phyloP scores from a whole-genome alignment of 2,329 filamentous ascomycete genomes.

The Pleomassaria siparia region DNA sequence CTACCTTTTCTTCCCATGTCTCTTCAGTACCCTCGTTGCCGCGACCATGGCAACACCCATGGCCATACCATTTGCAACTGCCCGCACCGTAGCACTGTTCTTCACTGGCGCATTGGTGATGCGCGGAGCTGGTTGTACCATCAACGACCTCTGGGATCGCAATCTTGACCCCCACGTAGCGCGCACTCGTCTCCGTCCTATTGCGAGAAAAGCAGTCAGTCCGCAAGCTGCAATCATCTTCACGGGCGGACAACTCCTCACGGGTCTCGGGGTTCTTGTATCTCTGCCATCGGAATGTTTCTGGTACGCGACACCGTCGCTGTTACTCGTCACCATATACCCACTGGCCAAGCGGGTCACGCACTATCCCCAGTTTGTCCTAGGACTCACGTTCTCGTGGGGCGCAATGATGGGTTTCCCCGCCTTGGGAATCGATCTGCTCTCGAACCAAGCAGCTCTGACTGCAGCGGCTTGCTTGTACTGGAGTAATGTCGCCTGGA shows the following conservation, averaged over 20 bases:
- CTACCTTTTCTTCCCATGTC: conserved; percentile 82
- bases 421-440: conserved; percentile 74
- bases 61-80: conserved; percentile 60
- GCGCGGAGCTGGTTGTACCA: conserved; percentile 83
- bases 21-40: conserved; percentile 81
- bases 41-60: conserved; percentile 68
- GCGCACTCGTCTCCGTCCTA: conserved; percentile 75
- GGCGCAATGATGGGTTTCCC: conserved; percentile 87
- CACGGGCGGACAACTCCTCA: conserved; percentile 71
- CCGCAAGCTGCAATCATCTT: conserved; percentile 72
- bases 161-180: conserved; percentile 80
- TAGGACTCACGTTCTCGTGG: conserved; percentile 87
- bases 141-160: conserved; percentile 89
- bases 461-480: conserved; percentile 71
- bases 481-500: conserved; percentile 80
- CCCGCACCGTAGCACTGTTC: conserved; percentile 69
- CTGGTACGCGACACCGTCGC: conserved; percentile 74
- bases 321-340: conserved; percentile 73
- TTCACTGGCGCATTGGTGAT: conserved; percentile 77
- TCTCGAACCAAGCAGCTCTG: conserved; percentile 64
- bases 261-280: conserved; percentile 71
- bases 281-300: conserved; percentile 76
- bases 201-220: conserved; percentile 75
- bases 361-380: conserved; percentile 81
- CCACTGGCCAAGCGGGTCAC: conserved; percentile 84